Conservation (phyloP, 148 eudicot genomes). For the Cornus kousa region DNA sequence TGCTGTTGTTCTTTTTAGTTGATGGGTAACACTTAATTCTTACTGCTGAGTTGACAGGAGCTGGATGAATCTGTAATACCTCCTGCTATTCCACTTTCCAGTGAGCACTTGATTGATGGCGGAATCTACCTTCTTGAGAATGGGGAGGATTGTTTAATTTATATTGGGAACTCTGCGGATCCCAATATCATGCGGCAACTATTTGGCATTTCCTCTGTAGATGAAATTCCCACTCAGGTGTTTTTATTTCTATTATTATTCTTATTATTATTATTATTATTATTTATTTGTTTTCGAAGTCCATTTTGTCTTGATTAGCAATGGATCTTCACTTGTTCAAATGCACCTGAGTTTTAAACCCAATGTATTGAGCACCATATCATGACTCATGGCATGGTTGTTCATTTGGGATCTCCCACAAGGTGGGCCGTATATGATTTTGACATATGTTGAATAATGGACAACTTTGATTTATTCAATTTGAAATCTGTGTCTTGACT, state of each 20-base stretch:
- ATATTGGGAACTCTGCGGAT: slow-evolving; percentile 64
- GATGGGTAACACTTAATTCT: slow-evolving; percentile 13
- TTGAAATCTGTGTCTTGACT: neutral
- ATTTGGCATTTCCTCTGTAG: slow-evolving; percentile 62
- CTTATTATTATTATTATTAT: neutral
- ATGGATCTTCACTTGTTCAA: neutral
- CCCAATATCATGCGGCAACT: slow-evolving; percentile 53
- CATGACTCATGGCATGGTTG: neutral
- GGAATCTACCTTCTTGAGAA: slow-evolving; percentile 95
- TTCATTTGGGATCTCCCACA: neutral
- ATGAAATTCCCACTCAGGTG: slow-evolving; percentile 86
- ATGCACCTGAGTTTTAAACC: neutral
- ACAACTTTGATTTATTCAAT: neutral
- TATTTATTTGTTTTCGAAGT: neutral
- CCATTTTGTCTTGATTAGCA: neutral
- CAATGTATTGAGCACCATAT: neutral
- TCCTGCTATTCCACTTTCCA: slow-evolving; percentile 70
- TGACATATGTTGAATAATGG: slow-evolving; percentile 5
- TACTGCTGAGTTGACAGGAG: slow-evolving; percentile 45
- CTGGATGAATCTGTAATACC: slow-evolving; percentile 60
- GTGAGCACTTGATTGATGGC: slow-evolving; percentile 75
- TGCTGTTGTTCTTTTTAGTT: neutral
- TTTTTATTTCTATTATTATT: slow-evolving; percentile 1
- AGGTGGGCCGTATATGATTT: neutral
- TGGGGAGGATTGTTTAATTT: slow-evolving; percentile 85